Conservation (phyloP, 169 alveolate species). For the Plasmodium knowlesi region DNA sequence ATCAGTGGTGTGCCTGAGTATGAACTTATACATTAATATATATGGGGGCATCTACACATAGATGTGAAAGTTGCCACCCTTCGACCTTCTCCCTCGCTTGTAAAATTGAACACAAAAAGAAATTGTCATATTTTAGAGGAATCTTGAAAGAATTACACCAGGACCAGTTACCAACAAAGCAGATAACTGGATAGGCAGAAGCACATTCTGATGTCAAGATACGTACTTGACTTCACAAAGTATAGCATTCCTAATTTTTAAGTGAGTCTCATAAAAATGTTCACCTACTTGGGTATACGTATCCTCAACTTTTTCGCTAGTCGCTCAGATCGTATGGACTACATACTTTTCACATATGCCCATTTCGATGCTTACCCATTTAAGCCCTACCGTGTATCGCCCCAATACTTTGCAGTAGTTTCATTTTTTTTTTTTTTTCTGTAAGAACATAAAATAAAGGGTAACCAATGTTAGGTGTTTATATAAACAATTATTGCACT, state of each 20-base stretch:
- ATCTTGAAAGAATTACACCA: background rate
- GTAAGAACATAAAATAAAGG: background rate
- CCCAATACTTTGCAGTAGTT: background rate
- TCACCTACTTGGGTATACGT: background rate
- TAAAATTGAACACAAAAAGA: background rate
- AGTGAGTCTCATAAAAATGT: background rate
- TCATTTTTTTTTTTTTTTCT: background rate
- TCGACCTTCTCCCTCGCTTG: background rate
- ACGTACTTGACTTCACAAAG: background rate
- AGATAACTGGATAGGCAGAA: background rate
- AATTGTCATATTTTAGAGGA: background rate
- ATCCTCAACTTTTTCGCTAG: background rate
- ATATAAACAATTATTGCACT: background rate
- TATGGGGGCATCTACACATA: background rate
- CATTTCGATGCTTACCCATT: background rate
- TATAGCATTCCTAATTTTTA: background rate
- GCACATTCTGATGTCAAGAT: background rate
- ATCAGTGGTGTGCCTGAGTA: background rate
- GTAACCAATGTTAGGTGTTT: background rate
- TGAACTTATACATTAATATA: background rate
- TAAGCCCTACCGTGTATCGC: background rate
- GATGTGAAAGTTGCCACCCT: background rate
- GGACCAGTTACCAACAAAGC: background rate
- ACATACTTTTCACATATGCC: background rate
- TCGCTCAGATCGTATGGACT: background rate